A percentile compares a stretch with the other conserved stretches of the same genome.
Conservation (phyloP, 2,329 filamentous ascomycete species). For the Dissoconium aciculare region DNA sequence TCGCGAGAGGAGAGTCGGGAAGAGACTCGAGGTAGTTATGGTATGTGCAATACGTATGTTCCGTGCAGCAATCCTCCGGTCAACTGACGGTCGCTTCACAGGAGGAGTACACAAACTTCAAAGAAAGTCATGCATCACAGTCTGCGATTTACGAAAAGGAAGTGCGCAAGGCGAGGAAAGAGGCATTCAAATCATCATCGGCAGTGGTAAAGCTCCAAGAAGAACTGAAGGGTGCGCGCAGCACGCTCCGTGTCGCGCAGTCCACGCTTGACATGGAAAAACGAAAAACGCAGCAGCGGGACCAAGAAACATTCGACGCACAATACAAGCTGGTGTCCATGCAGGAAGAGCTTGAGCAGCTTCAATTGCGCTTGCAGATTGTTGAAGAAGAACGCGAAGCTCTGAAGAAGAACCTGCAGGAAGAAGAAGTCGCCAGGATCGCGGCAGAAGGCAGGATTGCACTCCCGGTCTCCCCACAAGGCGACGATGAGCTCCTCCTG, state of each 20-base stretch:
- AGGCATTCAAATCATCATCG: slow-evolving; percentile 61
- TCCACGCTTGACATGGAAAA: slow-evolving; percentile 49
- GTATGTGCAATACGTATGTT: slow-evolving; percentile 32
- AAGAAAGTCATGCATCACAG: slow-evolving; percentile 38
- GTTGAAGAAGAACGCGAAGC: slow-evolving; percentile 62
- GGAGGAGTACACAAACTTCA: slow-evolving; percentile 56
- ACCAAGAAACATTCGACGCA: slow-evolving; percentile 55
- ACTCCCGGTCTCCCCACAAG: slow-evolving; percentile 38
- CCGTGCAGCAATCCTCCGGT: slow-evolving; percentile 4
- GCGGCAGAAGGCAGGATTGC: slow-evolving; percentile 57
- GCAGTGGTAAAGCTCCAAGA: slow-evolving; percentile 56
- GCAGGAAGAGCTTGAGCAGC: slow-evolving; percentile 51
- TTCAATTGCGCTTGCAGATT: slow-evolving; percentile 46
- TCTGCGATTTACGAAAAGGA: slow-evolving; percentile 53
- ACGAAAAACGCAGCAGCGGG: slow-evolving; percentile 43
- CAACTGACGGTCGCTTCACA: slow-evolving; percentile 22
- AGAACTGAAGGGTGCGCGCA: slow-evolving; percentile 50
- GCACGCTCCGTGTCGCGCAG: slow-evolving; percentile 40
- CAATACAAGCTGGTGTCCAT: slow-evolving; percentile 50
- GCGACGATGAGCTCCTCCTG: slow-evolving; percentile 46
- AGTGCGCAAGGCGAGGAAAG: slow-evolving; percentile 52
- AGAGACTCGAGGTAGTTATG: slow-evolving; percentile 54
- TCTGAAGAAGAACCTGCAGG: slow-evolving; percentile 55
- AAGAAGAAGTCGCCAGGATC: slow-evolving; percentile 58
- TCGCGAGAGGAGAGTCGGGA: slow-evolving; percentile 49